These are phyloP conservation scores for Phaseolus lunatus DNA, from an alignment of 306 rosid species.

Conservation along the genomic window DNA sequence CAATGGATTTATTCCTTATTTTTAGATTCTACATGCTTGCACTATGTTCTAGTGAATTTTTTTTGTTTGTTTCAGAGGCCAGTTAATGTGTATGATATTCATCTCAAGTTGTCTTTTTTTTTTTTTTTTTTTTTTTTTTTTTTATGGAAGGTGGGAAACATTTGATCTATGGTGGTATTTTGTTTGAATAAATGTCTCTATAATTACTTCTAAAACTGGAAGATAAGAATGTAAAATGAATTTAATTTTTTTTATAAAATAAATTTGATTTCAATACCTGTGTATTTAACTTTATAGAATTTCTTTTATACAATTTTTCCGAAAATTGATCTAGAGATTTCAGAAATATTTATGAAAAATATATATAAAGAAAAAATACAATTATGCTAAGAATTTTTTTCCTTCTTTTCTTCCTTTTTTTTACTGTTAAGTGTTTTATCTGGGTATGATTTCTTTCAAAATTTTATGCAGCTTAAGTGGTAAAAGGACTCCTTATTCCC, in stretches of 20 bases:
- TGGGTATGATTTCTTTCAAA: constrained; percentile 9
- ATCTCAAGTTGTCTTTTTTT: constrained; percentile 15
- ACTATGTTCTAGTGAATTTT: constrained; percentile 35
- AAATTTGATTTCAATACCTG: background rate
- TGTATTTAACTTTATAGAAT: background rate
- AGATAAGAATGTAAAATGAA: background rate
- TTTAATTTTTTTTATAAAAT: background rate
- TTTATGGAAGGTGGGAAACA: constrained; percentile 3
- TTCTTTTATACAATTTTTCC: background rate
- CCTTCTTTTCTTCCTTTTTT: background rate
- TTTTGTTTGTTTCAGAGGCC: constrained; percentile 17
- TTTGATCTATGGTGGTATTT: background rate
- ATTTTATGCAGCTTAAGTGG: constrained; percentile 33
- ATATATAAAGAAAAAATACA: background rate
- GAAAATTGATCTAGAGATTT: background rate
- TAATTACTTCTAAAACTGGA: background rate
- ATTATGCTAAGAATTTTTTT: background rate
- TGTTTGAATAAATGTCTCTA: background rate
- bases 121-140: background rate
- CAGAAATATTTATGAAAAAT: background rate
- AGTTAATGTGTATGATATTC: constrained; percentile 25
- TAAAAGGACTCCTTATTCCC: background rate
- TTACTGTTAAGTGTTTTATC: background rate
- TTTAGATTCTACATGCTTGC: constrained; percentile 22
- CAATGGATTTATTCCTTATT: constrained; percentile 37